phyloP scores from a whole-genome alignment of 306 rosid species.

The Quercus variabilis region DNA sequence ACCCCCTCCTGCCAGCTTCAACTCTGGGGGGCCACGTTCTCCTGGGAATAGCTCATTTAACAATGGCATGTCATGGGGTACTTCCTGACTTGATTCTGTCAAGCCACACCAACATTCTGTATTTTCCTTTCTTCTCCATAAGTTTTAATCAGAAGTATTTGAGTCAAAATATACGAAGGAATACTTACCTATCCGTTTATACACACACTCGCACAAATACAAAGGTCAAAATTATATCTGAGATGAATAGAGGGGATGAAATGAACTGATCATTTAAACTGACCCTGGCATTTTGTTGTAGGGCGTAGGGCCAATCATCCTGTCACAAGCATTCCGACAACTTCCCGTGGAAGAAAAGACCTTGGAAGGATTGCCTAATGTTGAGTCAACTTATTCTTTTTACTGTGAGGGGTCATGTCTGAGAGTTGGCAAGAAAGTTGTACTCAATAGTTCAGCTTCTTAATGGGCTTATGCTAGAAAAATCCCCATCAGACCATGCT shows the following conservation, averaged over 20 bases:
- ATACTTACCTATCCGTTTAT: too few species aligned
- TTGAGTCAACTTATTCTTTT: conserved; percentile 27
- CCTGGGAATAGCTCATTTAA: conserved; percentile 68
- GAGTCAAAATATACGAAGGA: neutral
- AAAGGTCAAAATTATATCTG: neutral
- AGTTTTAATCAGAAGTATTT: neutral
- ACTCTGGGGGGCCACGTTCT: conserved; percentile 68
- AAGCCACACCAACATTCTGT: conserved; percentile 7
- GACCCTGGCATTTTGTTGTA: conserved; percentile 36
- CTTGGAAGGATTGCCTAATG: conserved; percentile 70
- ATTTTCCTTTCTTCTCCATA: conserved; percentile 9
- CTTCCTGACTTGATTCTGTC: conserved; percentile 25
- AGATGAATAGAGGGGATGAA: conserved; percentile 9
- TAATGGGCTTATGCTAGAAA: conserved; percentile 29
- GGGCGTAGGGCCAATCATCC: conserved; percentile 86
- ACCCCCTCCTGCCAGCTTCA: conserved; percentile 60
- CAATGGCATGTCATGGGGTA: conserved; percentile 89
- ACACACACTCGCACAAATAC: neutral
- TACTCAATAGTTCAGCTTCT: conserved; percentile 40
- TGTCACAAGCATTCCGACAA: conserved; percentile 72
- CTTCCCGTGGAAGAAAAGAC: conserved; percentile 84
- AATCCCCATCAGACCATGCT: conserved; percentile 40
- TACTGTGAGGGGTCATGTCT: conserved; percentile 27
- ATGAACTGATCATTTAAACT: conserved; percentile 22
- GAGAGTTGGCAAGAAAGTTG: conserved; percentile 38